Evolutionary conservation across 176 grass and related monocot species (phyloP).

Genomic region (Triticum dicoccoides): DNA sequence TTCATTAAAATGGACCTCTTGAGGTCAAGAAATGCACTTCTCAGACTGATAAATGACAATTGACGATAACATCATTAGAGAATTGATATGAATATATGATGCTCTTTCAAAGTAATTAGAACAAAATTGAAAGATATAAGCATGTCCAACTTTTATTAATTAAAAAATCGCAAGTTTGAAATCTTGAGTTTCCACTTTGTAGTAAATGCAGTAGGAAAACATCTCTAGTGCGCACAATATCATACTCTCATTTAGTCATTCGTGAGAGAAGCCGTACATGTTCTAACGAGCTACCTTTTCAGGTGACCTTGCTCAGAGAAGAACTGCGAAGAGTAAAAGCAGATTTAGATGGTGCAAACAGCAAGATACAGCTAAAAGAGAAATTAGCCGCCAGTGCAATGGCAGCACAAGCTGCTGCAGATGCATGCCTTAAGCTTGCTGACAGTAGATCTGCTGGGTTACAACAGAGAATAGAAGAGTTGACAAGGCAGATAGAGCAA

Average conservation of each 20-base stretch:
- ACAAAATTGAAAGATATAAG: not conserved
- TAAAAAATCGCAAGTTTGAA: not conserved
- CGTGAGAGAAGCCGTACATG: not conserved
- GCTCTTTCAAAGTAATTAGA: not conserved
- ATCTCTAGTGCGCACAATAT: not conserved
- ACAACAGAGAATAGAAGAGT: constrained; percentile 69
- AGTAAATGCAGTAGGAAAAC: not conserved
- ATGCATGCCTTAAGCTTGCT: constrained; percentile 66
- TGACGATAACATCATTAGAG: not conserved
- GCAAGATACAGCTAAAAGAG: constrained; percentile 61
- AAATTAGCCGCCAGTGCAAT: constrained; percentile 64
- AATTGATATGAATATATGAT: not conserved
- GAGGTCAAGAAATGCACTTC: not conserved
- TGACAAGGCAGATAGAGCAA: constrained; percentile 68
- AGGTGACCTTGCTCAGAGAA: constrained; percentile 54
- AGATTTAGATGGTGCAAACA: constrained; percentile 43
- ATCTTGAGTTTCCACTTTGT: not conserved
- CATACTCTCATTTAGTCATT: not conserved
- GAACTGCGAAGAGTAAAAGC: constrained; percentile 54
- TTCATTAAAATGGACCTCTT: not conserved
- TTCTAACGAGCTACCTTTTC: constrained; percentile 20
- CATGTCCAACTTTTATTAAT: not conserved
- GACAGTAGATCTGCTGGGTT: constrained; percentile 63
- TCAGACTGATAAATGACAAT: not conserved
- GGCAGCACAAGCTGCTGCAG: constrained; percentile 73